Evolutionary conservation across 2,329 filamentous ascomycete genomes (phyloP), one percentile per base, ranked within the genome.

Genomic region (Ciborinia camelliae): DNA sequence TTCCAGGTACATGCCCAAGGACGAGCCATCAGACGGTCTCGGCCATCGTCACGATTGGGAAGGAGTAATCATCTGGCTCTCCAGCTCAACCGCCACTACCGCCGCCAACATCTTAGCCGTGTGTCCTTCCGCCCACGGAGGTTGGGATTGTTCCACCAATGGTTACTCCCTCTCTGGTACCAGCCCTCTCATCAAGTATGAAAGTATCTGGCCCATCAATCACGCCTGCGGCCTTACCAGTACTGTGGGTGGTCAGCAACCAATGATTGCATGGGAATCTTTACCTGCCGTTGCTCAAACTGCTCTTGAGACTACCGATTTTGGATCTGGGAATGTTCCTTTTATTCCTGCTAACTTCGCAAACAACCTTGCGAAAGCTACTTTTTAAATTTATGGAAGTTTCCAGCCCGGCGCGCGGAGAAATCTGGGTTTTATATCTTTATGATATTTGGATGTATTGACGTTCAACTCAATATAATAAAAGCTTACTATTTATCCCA

Each of bases 1-100:
- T 3, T 2, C 1, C 23, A 84, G 78, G 79, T 81, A 80, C 70
- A 75, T 79, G 70, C 80, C 80, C 59, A 81, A 82, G 73, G 79
- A 81, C 65, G 72, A 76, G 67, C 77, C 79, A 14, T 71, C 68
- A 32, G 52, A 65, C 0, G 77, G 76, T 0, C 74, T 78, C 3
- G 82, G 82, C 10, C 82, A 84, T 68, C 79, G 81, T 26, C 80
- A 84, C 72, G 82, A 85, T 70, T 85, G 82, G 82, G 82, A 84
- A 68, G 80, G 79, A n/a, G 75, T 80, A 0, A 79, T 85, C 43
- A 77, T 85, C 32, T 85, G 81, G 80, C 77, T 85, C 0, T 75
- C 76, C 0, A 74, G 74, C 12, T 59, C 71, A 0, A 73, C 76
- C 2, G 64, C 72, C 20, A 71, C 69, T 0, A 70, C 72, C 10